Evolutionary conservation across 352 stramenopile genomes (phyloP).

Genomic region (Phytophthora syringae): DNA sequence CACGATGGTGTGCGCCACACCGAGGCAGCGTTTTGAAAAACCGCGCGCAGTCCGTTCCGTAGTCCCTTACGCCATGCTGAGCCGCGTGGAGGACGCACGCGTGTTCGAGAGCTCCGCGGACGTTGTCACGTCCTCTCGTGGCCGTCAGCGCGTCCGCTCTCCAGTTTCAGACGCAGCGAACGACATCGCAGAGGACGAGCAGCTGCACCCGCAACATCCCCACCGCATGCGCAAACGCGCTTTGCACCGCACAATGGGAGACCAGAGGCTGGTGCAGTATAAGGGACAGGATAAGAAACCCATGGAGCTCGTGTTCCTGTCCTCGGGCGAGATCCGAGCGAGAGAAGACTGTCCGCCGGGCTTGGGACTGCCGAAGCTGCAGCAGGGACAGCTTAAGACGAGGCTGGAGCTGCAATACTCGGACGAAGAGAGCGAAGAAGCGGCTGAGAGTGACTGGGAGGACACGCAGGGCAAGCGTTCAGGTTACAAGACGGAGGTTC

Average conservation of each 20-base stretch:
- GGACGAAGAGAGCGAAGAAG: constrained; percentile 11
- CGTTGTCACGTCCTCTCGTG: constrained; percentile 43
- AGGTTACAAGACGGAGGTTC: background rate
- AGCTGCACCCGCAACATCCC: constrained; percentile 46
- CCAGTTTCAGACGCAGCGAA: background rate
- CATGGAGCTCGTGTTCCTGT: constrained; percentile 72
- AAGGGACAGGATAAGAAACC: constrained; percentile 20
- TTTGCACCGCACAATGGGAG: too few species aligned
- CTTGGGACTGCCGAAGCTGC: constrained; percentile 42
- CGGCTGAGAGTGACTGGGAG: background rate
- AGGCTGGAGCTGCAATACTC: constrained; percentile 9
- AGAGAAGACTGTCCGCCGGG: constrained; percentile 61
- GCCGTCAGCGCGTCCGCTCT: background rate
- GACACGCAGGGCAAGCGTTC: background rate
- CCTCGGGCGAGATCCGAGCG: constrained; percentile 65
- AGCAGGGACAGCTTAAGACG: constrained; percentile 8
- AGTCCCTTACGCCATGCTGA: constrained; percentile 45
- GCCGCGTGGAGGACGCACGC: constrained; percentile 61
- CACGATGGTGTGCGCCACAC: background rate
- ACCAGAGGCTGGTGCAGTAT: constrained; percentile 3
- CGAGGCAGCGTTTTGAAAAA: background rate
- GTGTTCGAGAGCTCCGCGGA: constrained; percentile 73
- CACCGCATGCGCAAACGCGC: constrained; percentile 47
- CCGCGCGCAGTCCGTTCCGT: constrained; percentile 2
- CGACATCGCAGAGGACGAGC: constrained; percentile 28